Base-by-base conservation (phyloP, 768 basidiomycete genomes). In the Pleurotus salmoneostramineus region DNA sequence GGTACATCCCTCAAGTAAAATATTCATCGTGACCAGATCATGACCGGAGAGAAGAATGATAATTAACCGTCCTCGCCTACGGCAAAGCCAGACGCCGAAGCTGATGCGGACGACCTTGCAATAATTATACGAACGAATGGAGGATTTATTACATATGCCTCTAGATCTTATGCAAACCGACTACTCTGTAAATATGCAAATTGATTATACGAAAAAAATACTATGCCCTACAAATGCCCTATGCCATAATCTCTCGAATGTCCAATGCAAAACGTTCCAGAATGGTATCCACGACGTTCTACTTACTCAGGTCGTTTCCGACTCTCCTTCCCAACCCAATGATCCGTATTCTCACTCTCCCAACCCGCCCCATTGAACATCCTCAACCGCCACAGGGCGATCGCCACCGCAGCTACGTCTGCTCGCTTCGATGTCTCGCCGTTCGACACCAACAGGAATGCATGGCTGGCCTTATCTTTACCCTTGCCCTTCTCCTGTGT, bases 351-450 rank as follows among this genome's bases (percentile, higher is more conserved):
- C 37, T 63, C 66, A 6, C 68, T 58, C 40, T 78, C 75, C 81
- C 81, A 85, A 0, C 76, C 78, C 6, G 71, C 73, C 2, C 84
- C 82, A 64, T 91, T 87, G 78, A 86, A 94, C 82, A 93, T 84
- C 58, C 85, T 76, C 44, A 92, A 58, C 60, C 92, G 82, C 91
- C 91, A 93, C 14, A 93, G 66, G 0, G 92, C 89, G 44, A 87
- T 79, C 0, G 86, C 87, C 10, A 88, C 72, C 5, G 84, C 78
- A 1, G 80, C 84, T 5, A 82, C 73, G 63, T 93, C 91, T 0
- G 78, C 85, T 37, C 83, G 74, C 56, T 68, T 69, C 14, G 79
- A 66, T 0, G 79, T 82, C 27, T 76, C 68, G 11, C 70, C 72
- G 56, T 82, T 77, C 5, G 88, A 83, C 55, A 70, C 74, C 11